Evolutionary conservation across 2,329 filamentous ascomycete genomes (phyloP).

Genomic region (Diaporthe eres): DNA sequence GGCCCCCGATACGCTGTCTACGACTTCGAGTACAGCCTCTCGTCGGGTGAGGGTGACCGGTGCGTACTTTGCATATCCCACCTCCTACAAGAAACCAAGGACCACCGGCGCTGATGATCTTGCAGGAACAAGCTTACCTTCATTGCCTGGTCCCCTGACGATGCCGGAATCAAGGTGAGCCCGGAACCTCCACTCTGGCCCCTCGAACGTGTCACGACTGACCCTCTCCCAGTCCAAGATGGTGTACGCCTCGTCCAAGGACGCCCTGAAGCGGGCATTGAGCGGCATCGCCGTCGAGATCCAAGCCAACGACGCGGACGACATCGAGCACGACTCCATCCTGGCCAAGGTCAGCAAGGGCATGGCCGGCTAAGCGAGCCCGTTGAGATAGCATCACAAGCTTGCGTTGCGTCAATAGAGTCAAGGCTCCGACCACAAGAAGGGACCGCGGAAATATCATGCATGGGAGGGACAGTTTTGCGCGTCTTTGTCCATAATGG

Average conservation of each 20-base stretch:
- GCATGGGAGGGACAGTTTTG: conserved; percentile 36
- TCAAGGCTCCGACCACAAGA: conserved; percentile 23
- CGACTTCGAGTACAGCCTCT: conserved; percentile 84
- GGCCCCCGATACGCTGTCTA: conserved; percentile 87
- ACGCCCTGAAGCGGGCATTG: conserved; percentile 84
- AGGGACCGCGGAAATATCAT: conserved; percentile 3
- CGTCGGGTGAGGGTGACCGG: conserved; percentile 80
- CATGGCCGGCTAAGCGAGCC: conserved; percentile 54
- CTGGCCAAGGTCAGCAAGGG: conserved; percentile 77
- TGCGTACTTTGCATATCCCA: conserved; percentile 53
- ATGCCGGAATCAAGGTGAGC: conserved; percentile 81
- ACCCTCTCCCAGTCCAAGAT: conserved; percentile 77
- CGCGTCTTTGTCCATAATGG: conserved; percentile 40
- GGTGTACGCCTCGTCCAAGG: conserved; percentile 92
- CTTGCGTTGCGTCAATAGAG: conserved; percentile 40
- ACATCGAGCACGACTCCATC: conserved; percentile 83
- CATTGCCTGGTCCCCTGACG: conserved; percentile 85
- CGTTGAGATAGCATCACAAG: conserved; percentile 18
- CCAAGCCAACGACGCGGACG: conserved; percentile 87
- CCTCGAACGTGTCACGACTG: conserved; percentile 40
- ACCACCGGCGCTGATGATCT: conserved; percentile 43
- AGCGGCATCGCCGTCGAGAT: conserved; percentile 82
- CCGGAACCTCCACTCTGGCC: conserved; percentile 34
- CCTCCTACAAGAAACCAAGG: conserved; percentile 39
- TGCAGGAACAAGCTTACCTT: conserved; percentile 83